phyloP scores from a whole-genome alignment of 1,284 basidiomycete genomes.

The Rhizoctonia solani region DNA sequence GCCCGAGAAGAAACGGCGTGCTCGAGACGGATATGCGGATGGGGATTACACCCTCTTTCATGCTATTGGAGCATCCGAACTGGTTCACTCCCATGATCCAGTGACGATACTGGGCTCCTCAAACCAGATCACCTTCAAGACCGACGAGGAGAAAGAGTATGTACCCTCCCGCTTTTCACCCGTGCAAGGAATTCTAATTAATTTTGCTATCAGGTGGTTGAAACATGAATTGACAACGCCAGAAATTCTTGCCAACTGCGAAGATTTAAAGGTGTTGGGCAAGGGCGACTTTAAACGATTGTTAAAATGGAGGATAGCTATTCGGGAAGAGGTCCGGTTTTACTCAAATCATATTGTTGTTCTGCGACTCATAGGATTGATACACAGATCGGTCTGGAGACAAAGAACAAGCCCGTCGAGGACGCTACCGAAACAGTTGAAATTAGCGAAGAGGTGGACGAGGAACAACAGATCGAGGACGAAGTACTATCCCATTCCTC shows the following conservation, averaged over 20 bases:
- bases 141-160: slow-evolving; percentile 84
- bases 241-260: slow-evolving; percentile 81
- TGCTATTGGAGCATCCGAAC: slow-evolving; percentile 71
- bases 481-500: slow-evolving; percentile 69
- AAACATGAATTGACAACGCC: slow-evolving; percentile 70
- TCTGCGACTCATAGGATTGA: slow-evolving; percentile 16
- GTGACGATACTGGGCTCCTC: slow-evolving; percentile 80
- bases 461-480: slow-evolving; percentile 84
- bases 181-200: not conserved
- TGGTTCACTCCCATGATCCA: slow-evolving; percentile 72
- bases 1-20: slow-evolving; percentile 90
- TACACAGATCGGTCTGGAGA: slow-evolving; percentile 75
- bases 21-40: slow-evolving; percentile 95
- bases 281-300: slow-evolving; percentile 96
- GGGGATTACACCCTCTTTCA: slow-evolving; percentile 93
- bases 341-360: not conserved
- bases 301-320: slow-evolving; percentile 85
- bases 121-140: slow-evolving; percentile 83
- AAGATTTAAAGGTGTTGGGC: slow-evolving; percentile 95
- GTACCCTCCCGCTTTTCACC: slow-evolving; percentile 41
- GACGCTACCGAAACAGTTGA: slow-evolving; percentile 79
- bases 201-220: slow-evolving; percentile 61
- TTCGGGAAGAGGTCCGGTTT: slow-evolving; percentile 76
- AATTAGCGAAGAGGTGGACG: slow-evolving; percentile 75
- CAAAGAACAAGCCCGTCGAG: slow-evolving; percentile 69